Percentiles rank a stretch among this genome's conserved stretches.
Conservation (phyloP, 805 yeast species). For the Teunomyces stri region DNA sequence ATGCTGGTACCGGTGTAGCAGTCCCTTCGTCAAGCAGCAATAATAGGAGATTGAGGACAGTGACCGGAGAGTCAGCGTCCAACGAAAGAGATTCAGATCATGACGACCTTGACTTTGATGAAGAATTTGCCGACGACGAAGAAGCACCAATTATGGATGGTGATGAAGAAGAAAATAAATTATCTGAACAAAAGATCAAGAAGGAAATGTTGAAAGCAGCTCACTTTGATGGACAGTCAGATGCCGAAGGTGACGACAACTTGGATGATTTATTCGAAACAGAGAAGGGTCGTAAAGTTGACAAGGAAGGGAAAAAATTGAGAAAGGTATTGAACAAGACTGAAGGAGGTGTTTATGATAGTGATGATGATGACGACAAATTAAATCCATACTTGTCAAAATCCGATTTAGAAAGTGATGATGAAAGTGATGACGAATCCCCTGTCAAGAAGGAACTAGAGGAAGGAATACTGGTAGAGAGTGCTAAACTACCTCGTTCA, state of each 20-base stretch:
- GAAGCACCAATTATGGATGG: slow-evolving; percentile 98
- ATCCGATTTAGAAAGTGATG: slow-evolving; percentile 58
- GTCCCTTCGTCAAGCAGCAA: slow-evolving; percentile 8
- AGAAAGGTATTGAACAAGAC: slow-evolving; percentile 80
- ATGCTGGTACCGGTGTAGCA: slow-evolving; percentile 8
- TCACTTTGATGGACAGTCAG: slow-evolving; percentile 64
- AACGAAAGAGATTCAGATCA: slow-evolving; percentile 69
- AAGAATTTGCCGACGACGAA: slow-evolving; percentile 97
- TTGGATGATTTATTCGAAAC: slow-evolving; percentile 71
- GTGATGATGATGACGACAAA: slow-evolving; percentile 65
- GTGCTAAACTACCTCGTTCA: slow-evolving; percentile 6
- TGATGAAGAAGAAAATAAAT: slow-evolving; percentile 89
- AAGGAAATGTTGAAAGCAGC: slow-evolving; percentile 82
- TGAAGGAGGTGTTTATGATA: slow-evolving; percentile 86
- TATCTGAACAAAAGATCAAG: slow-evolving; percentile 80
- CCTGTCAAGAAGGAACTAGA: slow-evolving; percentile 34
- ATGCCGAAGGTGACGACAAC: slow-evolving; percentile 56
- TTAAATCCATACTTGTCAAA: slow-evolving; percentile 71
- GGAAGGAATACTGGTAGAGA: slow-evolving; percentile 12
- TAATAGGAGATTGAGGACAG: slow-evolving; percentile 35
- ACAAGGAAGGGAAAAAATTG: slow-evolving; percentile 85
- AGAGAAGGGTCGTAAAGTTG: slow-evolving; percentile 62
- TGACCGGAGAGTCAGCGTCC: slow-evolving; percentile 41
- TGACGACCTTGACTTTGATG: slow-evolving; percentile 92
- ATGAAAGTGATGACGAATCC: slow-evolving; percentile 48